phyloP scores from a whole-genome alignment of 371 early-diverging fungal genomes.

The Saksenaea vasiformis region DNA sequence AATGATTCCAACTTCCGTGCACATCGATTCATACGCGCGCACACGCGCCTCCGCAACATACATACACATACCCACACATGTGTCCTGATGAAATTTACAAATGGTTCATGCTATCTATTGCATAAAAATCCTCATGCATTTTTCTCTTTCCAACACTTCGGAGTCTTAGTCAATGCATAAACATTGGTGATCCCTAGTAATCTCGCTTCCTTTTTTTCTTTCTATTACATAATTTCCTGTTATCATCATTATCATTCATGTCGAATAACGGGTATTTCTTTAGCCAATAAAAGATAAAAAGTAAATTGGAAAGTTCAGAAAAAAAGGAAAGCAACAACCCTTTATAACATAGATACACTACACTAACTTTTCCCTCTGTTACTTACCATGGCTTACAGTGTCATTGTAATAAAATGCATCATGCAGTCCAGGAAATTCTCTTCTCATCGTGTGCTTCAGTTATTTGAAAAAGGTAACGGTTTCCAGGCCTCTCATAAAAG shows the following conservation, averaged over 20 bases:
- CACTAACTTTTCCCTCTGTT: too few species aligned
- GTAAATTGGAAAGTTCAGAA: too few species aligned
- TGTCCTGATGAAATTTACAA: background rate
- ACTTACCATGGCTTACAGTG: background rate
- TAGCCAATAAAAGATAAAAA: too few species aligned
- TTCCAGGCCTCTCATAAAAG: background rate
- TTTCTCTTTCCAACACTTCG: background rate
- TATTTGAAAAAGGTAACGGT: background rate
- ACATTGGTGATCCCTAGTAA: conserved; percentile 1
- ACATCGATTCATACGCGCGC: background rate
- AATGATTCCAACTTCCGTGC: conserved; percentile 2
- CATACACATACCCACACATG: background rate
- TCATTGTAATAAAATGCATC: conserved; percentile 1
- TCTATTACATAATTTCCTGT: too few species aligned
- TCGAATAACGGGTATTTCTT: too few species aligned
- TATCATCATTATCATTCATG: too few species aligned
- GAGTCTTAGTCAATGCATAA: background rate
- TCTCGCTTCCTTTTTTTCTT: background rate
- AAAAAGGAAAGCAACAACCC: too few species aligned
- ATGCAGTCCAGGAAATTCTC: background rate
- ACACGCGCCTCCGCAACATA: background rate
- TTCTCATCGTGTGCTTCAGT: background rate
- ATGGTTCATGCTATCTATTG: conserved; percentile 1
- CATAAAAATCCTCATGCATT: background rate
- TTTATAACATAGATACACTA: too few species aligned